A percentile compares a stretch with the other conserved stretches of the same genome.
Conservation (phyloP, 192 early-diverging fungal species). For the Jimgerdemannia lactiflua region DNA sequence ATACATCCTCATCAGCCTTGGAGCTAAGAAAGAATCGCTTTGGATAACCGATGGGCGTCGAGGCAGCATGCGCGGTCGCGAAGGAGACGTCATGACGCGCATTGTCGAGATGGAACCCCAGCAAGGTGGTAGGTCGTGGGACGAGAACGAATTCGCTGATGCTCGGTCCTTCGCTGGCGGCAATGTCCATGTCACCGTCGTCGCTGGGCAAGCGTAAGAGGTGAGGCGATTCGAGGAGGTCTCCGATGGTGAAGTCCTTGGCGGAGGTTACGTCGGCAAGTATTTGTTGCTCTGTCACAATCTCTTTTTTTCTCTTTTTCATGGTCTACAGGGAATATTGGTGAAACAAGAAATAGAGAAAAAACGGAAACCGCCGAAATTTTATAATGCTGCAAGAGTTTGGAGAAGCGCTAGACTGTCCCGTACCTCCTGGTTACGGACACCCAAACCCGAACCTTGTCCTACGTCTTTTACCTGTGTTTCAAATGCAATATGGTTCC, state of each 20-base stretch:
- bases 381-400: neutral
- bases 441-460: neutral
- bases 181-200: neutral
- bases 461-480: neutral
- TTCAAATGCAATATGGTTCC: neutral
- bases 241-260: neutral
- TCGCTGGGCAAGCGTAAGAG: neutral
- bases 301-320: neutral
- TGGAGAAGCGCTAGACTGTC: neutral
- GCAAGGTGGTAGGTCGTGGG: neutral
- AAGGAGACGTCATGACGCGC: neutral
- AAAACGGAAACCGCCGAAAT: neutral
- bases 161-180: neutral
- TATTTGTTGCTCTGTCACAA: neutral
- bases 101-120: neutral
- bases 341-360: neutral
- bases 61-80: neutral
- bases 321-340: neutral
- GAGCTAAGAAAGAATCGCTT: neutral
- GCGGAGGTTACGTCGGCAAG: neutral
- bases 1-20: neutral
- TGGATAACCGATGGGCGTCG: neutral
- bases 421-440: neutral
- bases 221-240: neutral
- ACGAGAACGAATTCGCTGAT: neutral